phyloP scores from a whole-genome alignment of 345 rosid species.

The Gynandropsis gynandra region DNA sequence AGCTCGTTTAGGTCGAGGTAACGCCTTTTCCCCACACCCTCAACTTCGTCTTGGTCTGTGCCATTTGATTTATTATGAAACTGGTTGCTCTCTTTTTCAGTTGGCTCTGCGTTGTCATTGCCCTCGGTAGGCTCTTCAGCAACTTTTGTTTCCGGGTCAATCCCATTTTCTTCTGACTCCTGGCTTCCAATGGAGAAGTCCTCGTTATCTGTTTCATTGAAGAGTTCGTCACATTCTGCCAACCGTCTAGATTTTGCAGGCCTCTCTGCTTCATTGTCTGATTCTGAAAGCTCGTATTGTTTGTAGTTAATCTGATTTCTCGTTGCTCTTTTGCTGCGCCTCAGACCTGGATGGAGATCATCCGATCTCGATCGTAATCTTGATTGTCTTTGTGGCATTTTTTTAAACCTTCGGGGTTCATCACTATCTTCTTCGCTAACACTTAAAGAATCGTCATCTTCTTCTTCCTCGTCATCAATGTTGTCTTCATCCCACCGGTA shows the following conservation, averaged over 20 bases:
- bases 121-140: conserved; percentile 19
- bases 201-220: conserved; percentile 60
- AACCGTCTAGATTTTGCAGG: conserved; percentile 46
- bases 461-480: conserved; percentile 80
- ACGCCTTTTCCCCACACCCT: conserved; percentile 54
- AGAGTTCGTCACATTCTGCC: conserved; percentile 40
- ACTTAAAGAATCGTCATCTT: conserved; percentile 73
- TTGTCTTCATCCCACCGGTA: conserved; percentile 67
- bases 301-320: conserved; percentile 64
- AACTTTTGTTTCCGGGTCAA: conserved; percentile 46
- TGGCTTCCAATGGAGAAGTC: conserved; percentile 60
- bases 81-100: conserved; percentile 39
- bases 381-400: conserved; percentile 62
- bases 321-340: conserved; percentile 91
- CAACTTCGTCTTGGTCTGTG: conserved; percentile 58
- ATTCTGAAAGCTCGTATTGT: conserved; percentile 77
- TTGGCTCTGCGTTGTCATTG: conserved; percentile 22
- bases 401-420: conserved; percentile 59
- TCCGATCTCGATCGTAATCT: conserved; percentile 60
- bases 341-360: conserved; percentile 72
- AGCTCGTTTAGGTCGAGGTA: conserved; percentile 96
- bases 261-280: conserved; percentile 63
- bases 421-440: conserved; percentile 84
- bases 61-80: conserved; percentile 43
- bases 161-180: conserved; percentile 52